Evolutionary conservation across 2,329 filamentous ascomycete species (phyloP).

Genomic region (Colletotrichum sublineola): DNA sequence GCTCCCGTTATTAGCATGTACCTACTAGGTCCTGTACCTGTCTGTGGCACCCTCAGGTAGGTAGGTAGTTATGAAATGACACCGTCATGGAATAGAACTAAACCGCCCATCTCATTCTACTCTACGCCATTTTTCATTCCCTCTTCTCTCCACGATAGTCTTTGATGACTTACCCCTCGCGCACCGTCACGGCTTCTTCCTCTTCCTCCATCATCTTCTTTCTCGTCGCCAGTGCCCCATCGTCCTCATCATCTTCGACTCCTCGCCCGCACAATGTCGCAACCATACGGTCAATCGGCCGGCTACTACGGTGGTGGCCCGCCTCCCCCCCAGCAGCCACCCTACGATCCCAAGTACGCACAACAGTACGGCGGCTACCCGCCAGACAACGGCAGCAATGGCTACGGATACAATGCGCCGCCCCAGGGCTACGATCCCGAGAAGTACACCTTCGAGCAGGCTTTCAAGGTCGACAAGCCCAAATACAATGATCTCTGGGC

Average conservation of each 20-base stretch:
- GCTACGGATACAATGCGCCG: conserved; percentile 52
- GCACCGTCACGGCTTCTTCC: neutral
- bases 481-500: conserved; percentile 95
- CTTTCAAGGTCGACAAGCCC: conserved; percentile 85
- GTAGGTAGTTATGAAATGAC: conserved; percentile 1
- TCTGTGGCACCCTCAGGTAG: too few relatives aligned
- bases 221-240: neutral
- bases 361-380: conserved; percentile 43
- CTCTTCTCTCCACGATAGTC: too few relatives aligned
- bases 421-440: conserved; percentile 56
- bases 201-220: neutral
- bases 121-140: neutral
- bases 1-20: conserved; percentile 3
- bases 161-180: neutral
- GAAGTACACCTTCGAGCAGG: conserved; percentile 78
- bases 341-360: conserved; percentile 49
- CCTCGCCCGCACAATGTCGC: conserved; percentile 27
- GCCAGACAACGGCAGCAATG: conserved; percentile 44
- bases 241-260: neutral
- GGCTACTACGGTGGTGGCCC: conserved; percentile 40
- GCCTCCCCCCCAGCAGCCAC: conserved; percentile 43
- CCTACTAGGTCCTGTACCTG: too few relatives aligned
- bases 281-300: conserved; percentile 38
- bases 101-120: neutral
- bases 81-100: neutral